Evolutionary conservation across 1,284 basidiomycete species (phyloP).

Genomic region (Serendipita sp.): DNA sequence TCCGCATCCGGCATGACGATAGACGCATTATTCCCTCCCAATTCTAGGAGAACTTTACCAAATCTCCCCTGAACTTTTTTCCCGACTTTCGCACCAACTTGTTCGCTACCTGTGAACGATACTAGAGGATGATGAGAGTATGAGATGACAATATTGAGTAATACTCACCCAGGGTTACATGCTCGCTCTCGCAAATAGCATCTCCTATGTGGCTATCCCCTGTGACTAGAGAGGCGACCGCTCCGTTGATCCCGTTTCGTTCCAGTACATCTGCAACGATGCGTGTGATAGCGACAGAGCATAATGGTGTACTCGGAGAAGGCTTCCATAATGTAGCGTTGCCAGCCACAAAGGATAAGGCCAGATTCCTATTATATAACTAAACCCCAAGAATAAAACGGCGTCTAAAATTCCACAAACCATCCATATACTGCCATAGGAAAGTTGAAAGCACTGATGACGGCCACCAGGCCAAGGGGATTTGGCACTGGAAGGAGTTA

Average conservation of each 20-base stretch:
- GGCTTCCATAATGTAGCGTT: slow-evolving; percentile 96
- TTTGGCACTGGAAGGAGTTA: slow-evolving; percentile 55
- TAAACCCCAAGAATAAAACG: slow-evolving; percentile 13
- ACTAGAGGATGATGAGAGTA: slow-evolving; percentile 29
- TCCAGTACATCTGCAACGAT: slow-evolving; percentile 73
- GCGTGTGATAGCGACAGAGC: slow-evolving; percentile 75
- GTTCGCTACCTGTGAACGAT: slow-evolving; percentile 89
- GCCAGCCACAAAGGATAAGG: slow-evolving; percentile 77
- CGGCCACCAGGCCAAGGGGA: slow-evolving; percentile 83
- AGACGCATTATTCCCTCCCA: slow-evolving; percentile 92
- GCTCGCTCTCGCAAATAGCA: slow-evolving; percentile 54
- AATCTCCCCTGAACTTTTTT: slow-evolving; percentile 66
- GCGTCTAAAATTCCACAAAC: slow-evolving; percentile 24
- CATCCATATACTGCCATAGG: slow-evolving; percentile 84
- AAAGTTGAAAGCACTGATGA: slow-evolving; percentile 89
- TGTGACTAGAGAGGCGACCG: slow-evolving; percentile 68
- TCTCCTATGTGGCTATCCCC: slow-evolving; percentile 75
- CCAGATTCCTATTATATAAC: slow-evolving; percentile 57
- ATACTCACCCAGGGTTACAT: slow-evolving; percentile 57
- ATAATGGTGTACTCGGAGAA: slow-evolving; percentile 76
- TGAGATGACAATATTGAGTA: neutral
- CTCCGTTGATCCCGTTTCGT: slow-evolving; percentile 67
- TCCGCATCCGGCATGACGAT: slow-evolving; percentile 91
- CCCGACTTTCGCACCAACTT: slow-evolving; percentile 72
- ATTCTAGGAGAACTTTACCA: slow-evolving; percentile 76